Evolutionary conservation across 257 asterid genomes (phyloP).

Genomic region (Solanum sitiens): DNA sequence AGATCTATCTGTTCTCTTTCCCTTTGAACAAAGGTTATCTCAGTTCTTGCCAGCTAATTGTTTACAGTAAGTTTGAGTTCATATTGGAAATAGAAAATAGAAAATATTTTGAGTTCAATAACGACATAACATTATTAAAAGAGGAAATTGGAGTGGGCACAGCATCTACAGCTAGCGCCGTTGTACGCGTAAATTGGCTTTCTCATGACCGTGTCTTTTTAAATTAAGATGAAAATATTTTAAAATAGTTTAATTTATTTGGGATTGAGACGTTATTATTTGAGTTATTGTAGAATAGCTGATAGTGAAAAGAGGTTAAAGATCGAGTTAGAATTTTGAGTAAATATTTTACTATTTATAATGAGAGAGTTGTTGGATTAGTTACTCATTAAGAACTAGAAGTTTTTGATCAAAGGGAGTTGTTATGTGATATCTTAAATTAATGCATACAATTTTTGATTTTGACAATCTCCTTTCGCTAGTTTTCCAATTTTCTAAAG

Average conservation of each 20-base stretch:
- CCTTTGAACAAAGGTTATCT: background rate
- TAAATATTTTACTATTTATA: background rate
- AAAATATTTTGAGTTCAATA: background rate
- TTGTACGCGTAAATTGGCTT: background rate
- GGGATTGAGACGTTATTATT: background rate
- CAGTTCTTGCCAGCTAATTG: background rate
- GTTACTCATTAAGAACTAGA: background rate
- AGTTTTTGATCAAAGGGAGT: background rate
- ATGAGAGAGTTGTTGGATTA: background rate
- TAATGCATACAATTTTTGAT: background rate
- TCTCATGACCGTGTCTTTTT: background rate
- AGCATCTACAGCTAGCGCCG: background rate
- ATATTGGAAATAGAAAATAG: background rate
- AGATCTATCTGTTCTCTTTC: background rate
- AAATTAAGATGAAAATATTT: background rate
- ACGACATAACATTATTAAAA: background rate
- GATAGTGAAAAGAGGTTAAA: background rate
- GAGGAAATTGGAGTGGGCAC: background rate
- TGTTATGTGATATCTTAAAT: background rate
- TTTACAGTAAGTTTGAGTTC: background rate
- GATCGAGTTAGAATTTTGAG: background rate
- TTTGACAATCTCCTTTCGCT: background rate
- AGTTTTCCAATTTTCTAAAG: background rate
- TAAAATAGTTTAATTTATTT: background rate
- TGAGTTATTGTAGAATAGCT: background rate